Conservation (phyloP, 2,329 filamentous ascomycete species). For the Alternaria novae-zelandiae region DNA sequence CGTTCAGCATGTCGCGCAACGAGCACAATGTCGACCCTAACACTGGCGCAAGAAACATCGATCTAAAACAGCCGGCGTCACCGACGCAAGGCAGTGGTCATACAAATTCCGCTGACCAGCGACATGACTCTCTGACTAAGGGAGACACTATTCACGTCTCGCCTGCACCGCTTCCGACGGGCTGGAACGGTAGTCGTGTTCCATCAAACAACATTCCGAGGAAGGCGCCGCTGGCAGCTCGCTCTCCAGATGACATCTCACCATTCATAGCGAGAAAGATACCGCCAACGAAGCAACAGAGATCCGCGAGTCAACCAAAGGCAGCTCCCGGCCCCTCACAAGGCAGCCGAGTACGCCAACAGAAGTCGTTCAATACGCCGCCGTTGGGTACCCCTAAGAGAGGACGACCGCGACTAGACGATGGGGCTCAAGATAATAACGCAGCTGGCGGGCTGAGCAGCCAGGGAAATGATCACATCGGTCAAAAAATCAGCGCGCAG, state of each 20-base stretch:
- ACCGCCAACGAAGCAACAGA: background rate
- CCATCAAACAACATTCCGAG: background rate
- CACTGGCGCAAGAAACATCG: background rate
- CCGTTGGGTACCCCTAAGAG: background rate
- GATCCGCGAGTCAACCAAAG: background rate
- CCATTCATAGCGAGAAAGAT: background rate
- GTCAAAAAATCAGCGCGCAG: background rate
- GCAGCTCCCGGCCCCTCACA: background rate
- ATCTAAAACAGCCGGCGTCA: background rate
- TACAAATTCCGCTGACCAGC: background rate
- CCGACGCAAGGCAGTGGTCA: background rate
- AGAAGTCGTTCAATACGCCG: background rate
- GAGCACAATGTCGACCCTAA: background rate
- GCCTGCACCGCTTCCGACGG: background rate
- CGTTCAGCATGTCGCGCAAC: background rate
- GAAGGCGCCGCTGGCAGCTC: constrained; percentile 6
- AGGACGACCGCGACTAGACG: background rate
- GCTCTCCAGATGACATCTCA: background rate
- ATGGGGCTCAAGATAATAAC: background rate
- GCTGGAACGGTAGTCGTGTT: background rate
- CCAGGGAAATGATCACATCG: background rate
- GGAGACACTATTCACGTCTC: background rate
- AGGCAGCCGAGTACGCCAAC: background rate
- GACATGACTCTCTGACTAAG: background rate
- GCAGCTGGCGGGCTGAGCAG: too few relatives aligned